phyloP scores from a whole-genome alignment of 2,329 filamentous ascomycete genomes.

The Beauveria pseudobassiana region DNA sequence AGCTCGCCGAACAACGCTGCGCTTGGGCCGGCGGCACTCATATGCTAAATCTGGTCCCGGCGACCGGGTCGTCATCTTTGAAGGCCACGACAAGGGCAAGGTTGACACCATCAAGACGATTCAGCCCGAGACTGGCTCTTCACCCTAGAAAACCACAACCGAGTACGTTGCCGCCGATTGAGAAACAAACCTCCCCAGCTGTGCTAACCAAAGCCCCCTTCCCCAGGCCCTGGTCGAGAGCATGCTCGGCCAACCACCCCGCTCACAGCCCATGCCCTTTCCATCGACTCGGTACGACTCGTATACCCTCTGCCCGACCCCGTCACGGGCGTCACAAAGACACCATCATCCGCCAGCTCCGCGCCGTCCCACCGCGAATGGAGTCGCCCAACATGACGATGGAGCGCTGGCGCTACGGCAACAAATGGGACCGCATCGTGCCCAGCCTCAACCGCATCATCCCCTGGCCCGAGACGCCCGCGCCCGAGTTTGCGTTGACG shows the following conservation, averaged over 20 bases:
- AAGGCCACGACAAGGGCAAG: slow-evolving; percentile 73
- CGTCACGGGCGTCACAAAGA: slow-evolving; percentile 58
- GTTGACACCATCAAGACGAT: slow-evolving; percentile 66
- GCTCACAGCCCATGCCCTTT: slow-evolving; percentile 41
- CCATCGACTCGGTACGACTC: slow-evolving; percentile 68
- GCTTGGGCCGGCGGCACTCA: slow-evolving; percentile 48
- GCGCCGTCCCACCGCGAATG: slow-evolving; percentile 43
- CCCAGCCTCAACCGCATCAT: slow-evolving; percentile 65
- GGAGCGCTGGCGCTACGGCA: slow-evolving; percentile 33
- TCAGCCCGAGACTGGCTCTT: slow-evolving; percentile 47
- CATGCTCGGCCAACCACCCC: slow-evolving; percentile 27
- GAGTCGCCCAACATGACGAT: slow-evolving; percentile 33
- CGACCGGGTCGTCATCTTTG: slow-evolving; percentile 66
- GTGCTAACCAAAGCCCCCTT: slow-evolving; percentile 30
- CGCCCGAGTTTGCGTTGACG: slow-evolving; percentile 45
- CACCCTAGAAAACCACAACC: slow-evolving; percentile 53
- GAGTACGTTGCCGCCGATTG: slow-evolving; percentile 41
- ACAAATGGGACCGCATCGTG: slow-evolving; percentile 50
- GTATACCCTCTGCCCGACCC: slow-evolving; percentile 68
- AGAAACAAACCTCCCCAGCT: neutral
- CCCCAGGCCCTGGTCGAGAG: slow-evolving; percentile 36
- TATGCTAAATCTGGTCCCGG: slow-evolving; percentile 34
- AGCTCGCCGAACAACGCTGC: slow-evolving; percentile 35
- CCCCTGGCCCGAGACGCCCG: slow-evolving; percentile 61
- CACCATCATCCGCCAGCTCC: slow-evolving; percentile 67